phyloP scores from a whole-genome alignment of 768 basidiomycete genomes.

The Clitopilus passeckerianus region DNA sequence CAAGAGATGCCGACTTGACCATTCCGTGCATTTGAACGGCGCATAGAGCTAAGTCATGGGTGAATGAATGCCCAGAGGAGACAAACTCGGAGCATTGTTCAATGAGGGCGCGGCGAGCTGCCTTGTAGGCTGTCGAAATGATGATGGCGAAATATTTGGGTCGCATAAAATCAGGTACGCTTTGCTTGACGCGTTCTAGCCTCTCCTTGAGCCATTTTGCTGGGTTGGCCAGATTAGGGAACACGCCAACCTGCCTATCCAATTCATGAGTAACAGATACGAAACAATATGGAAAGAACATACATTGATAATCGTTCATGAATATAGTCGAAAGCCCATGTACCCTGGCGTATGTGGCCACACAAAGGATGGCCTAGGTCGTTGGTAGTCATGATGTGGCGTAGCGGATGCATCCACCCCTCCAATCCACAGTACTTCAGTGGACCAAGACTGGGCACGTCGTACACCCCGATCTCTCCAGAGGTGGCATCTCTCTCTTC shows the following conservation, averaged over 20 bases:
- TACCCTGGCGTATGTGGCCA: constrained; percentile 79
- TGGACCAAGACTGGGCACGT: constrained; percentile 68
- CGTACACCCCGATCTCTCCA: constrained; percentile 79
- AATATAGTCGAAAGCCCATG: constrained; percentile 92
- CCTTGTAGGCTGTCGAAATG: constrained; percentile 89
- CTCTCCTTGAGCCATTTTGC: constrained; percentile 84
- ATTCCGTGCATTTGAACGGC: constrained; percentile 88
- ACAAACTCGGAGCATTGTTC: constrained; percentile 91
- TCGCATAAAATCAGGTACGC: constrained; percentile 80
- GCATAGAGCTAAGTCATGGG: constrained; percentile 83
- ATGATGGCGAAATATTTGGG: constrained; percentile 96
- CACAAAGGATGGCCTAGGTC: constrained; percentile 93
- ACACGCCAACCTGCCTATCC: constrained; percentile 48
- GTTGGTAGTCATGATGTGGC: constrained; percentile 81
- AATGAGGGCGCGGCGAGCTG: constrained; percentile 73
- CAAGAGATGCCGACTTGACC: constrained; percentile 87
- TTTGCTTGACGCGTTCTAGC: constrained; percentile 74
- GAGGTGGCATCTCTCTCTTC: constrained; percentile 89
- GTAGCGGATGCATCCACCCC: constrained; percentile 93
- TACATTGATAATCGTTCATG: constrained; percentile 64
- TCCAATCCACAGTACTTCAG: constrained; percentile 92
- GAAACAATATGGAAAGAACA: constrained; percentile 24
- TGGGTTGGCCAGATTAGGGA: constrained; percentile 67
- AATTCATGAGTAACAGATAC: constrained; percentile 9
- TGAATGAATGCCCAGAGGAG: constrained; percentile 79